Percentiles rank a stretch among this genome's conserved stretches.
These are phyloP conservation scores for Brassica nigra DNA, from an alignment of 345 rosid species.

Conservation along the genomic window DNA sequence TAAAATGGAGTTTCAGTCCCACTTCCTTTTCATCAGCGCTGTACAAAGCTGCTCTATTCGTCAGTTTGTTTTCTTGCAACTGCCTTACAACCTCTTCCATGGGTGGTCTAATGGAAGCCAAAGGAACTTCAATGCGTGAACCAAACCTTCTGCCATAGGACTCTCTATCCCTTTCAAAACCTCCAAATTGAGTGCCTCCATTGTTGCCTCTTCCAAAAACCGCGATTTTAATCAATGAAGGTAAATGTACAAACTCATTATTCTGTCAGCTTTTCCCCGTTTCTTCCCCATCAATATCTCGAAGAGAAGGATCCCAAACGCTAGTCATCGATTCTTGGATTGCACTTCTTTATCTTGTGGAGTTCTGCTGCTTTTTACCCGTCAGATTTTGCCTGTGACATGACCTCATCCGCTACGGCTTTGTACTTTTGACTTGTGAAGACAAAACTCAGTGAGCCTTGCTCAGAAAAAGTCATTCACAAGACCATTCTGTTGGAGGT, in stretches of 20 bases:
- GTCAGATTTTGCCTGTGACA: too few relatives aligned
- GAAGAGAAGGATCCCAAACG: constrained; percentile 71
- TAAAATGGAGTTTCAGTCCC: constrained; percentile 73
- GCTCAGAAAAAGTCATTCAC: too few relatives aligned
- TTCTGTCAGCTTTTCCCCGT: constrained; percentile 62
- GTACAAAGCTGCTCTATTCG: constrained; percentile 76
- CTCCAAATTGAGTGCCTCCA: constrained; percentile 79
- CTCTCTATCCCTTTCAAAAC: constrained; percentile 68
- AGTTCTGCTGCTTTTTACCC: constrained; percentile 54
- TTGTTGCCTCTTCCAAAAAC: constrained; percentile 75
- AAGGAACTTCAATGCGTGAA: constrained; percentile 78
- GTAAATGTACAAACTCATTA: constrained; percentile 60
- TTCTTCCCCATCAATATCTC: constrained; percentile 80
- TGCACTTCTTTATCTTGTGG: constrained; percentile 78
- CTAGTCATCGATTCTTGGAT: constrained; percentile 82
- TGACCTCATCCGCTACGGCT: too few relatives aligned
- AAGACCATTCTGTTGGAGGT: too few relatives aligned
- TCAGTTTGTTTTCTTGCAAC: constrained; percentile 76
- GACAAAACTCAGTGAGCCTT: too few relatives aligned
- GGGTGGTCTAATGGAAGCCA: constrained; percentile 68
- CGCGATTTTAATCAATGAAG: constrained; percentile 73
- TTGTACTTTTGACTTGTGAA: too few relatives aligned
- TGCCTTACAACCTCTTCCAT: constrained; percentile 89
- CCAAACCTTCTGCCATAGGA: constrained; percentile 83
- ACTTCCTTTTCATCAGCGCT: constrained; percentile 75